Conservation (phyloP, 2,329 filamentous ascomycete genomes). For the Fusarium euwallaceae region DNA sequence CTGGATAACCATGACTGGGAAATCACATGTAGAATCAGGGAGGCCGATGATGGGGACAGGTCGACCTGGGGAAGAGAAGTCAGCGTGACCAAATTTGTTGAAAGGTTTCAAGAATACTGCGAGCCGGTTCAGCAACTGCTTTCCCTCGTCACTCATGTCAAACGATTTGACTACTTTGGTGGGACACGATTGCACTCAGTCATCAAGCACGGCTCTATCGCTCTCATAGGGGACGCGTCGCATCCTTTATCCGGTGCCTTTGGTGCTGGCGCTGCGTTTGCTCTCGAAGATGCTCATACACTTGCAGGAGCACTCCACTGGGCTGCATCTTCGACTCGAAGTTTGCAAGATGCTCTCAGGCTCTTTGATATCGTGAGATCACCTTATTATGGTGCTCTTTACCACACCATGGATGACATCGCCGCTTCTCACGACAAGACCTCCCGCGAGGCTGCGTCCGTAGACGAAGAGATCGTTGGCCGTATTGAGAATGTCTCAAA, state of each 20-base stretch:
- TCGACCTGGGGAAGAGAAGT: background rate
- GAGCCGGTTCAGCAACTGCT: background rate
- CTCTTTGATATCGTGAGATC: background rate
- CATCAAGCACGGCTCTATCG: constrained; percentile 30
- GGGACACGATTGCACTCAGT: background rate
- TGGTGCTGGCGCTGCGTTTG: constrained; percentile 54
- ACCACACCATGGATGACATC: background rate
- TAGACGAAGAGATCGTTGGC: background rate
- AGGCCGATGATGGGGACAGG: background rate
- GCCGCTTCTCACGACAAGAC: background rate
- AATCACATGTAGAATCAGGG: background rate
- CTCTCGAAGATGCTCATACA: constrained; percentile 46
- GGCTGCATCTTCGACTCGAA: background rate
- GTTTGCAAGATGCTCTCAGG: background rate
- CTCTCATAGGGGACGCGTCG: constrained; percentile 66
- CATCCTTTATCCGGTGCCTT: constrained; percentile 64
- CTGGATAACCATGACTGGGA: background rate
- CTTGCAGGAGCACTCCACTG: background rate
- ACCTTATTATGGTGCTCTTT: background rate
- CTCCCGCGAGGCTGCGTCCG: background rate
- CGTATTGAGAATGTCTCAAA: background rate
- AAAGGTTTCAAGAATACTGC: background rate
- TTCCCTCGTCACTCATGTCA: background rate
- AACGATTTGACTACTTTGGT: background rate
- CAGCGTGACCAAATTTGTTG: background rate